These are phyloP conservation scores for Geosmithia putterillii DNA, from an alignment of 2,329 filamentous ascomycete species.

Conservation along the genomic window DNA sequence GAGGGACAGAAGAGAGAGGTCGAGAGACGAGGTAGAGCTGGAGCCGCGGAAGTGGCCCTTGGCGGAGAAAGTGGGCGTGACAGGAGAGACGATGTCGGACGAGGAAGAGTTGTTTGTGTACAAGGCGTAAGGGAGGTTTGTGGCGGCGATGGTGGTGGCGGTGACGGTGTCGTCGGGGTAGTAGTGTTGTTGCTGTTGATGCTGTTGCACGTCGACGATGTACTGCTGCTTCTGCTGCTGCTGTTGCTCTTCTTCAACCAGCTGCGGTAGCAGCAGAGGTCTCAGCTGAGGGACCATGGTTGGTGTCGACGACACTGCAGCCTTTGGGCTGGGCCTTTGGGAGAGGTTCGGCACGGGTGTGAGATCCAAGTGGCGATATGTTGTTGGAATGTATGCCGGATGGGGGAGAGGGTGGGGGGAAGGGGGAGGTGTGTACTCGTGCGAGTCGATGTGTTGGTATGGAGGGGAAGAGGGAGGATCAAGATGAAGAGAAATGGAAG, in stretches of 20 bases:
- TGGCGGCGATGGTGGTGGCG: not conserved
- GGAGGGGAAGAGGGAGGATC: not conserved
- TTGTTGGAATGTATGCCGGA: too few species aligned
- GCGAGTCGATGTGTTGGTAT: not conserved
- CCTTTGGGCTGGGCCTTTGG: not conserved
- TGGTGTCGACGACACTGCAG: not conserved
- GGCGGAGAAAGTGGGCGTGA: conserved; percentile 58
- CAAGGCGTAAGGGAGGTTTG: conserved; percentile 23
- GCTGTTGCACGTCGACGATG: conserved; percentile 16
- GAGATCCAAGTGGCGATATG: too few species aligned
- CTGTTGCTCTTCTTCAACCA: conserved; percentile 37
- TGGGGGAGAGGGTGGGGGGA: not conserved
- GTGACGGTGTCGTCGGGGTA: conserved; percentile 13
- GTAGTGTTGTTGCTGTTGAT: conserved; percentile 6
- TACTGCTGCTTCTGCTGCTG: conserved; percentile 17
- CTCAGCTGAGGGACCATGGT: conserved; percentile 37
- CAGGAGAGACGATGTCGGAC: conserved; percentile 57
- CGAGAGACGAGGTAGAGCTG: conserved; percentile 70
- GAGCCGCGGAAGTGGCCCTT: conserved; percentile 52
- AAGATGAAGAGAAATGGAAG: conserved; percentile 1
- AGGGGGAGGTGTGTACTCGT: not conserved
- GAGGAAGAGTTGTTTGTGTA: conserved; percentile 39
- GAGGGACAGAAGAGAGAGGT: conserved; percentile 28
- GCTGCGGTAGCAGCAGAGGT: conserved; percentile 39
- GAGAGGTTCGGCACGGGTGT: too few species aligned